Evolutionary conservation across 164 flowering plant species (phyloP).

Genomic region (Platanus orientalis): DNA sequence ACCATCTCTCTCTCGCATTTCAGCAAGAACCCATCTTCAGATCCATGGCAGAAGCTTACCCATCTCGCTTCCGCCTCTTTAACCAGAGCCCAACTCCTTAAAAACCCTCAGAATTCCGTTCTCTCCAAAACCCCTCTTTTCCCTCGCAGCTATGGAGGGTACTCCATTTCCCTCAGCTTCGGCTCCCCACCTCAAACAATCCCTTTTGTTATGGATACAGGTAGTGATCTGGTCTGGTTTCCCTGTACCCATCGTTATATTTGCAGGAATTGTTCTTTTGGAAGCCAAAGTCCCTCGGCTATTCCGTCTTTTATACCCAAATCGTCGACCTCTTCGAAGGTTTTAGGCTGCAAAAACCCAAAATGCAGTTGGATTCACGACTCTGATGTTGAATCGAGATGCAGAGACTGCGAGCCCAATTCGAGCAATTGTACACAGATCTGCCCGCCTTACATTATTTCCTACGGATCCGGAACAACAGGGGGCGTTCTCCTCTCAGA

Average conservation of each 20-base stretch:
- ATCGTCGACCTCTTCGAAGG: conserved; percentile 37
- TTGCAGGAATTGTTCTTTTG: conserved; percentile 42
- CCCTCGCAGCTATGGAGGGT: conserved; percentile 55
- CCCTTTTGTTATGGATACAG: conserved; percentile 53
- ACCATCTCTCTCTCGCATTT: conserved; percentile 29
- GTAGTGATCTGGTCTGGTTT: conserved; percentile 55
- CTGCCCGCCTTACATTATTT: conserved; percentile 47
- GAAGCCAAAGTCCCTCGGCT: conserved; percentile 1
- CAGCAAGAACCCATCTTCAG: conserved; percentile 20
- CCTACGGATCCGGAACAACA: conserved; percentile 53
- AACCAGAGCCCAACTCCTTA: conserved; percentile 49
- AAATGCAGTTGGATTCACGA: conserved; percentile 57
- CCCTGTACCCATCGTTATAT: conserved; percentile 51
- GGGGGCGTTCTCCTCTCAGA: conserved; percentile 46
- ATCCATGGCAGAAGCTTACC: conserved; percentile 27
- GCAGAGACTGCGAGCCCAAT: conserved; percentile 22
- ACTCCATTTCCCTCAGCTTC: conserved; percentile 47
- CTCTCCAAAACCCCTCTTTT: conserved; percentile 27
- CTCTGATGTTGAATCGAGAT: conserved; percentile 22
- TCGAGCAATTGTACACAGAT: conserved; percentile 32
- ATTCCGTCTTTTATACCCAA: conserved; percentile 42
- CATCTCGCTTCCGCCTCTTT: conserved; percentile 38
- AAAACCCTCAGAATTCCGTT: conserved; percentile 23
- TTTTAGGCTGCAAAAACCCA: conserved; percentile 51
- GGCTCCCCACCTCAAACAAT: conserved; percentile 62